Evolutionary conservation across 2,329 filamentous ascomycete genomes (phyloP), one percentile per base, ranked within the genome.

Genomic region (Aspergillus thermomutatus): DNA sequence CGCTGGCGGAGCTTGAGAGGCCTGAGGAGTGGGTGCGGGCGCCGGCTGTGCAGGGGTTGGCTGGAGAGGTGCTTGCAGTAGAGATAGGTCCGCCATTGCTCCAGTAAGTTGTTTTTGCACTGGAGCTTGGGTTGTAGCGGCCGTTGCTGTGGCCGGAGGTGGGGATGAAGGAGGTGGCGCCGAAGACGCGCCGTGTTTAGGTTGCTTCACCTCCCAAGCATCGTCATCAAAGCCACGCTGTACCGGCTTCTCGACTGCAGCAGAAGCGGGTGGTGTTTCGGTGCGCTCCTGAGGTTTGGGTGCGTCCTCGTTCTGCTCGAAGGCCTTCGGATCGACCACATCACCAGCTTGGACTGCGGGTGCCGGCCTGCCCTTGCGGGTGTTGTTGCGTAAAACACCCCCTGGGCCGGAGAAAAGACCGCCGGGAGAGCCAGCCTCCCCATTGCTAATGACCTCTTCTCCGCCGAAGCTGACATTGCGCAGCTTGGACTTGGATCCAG

Each of bases 161-260:
- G 79, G 66, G 14, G 76, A 65, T 17, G 77, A 66, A 23, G 80
- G 65, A 31, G 76, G 69, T 49, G 80, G 62, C 45, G 71, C 56
- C 31, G 74, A 48, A 54, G 71, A 53, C 50, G 67, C 53, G 51
- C 75, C 64, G 54, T 87, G 83, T 69, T 86, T 88, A 14, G 88
- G 84, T 19, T 91, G 90, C 77, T 97, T 97, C 50, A 96, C 88
- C 67, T 95, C 91, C 94, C 94, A 99, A 8, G 94, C 94, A 78
- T 97, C 91, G 69, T 97, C 94, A 52, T 99, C 94, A 68, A 97
- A 97, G 2, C 91, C 91, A 57, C 80, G 78, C 45, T 75, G 68
- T 37, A 75, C 74, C 51, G 78, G 77, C 57, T 83, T 80, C 40
- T 82, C 78, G 40, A 77, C 72, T 4, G 75, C 64, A 40, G 84